A percentile compares a stretch with the other conserved stretches of the same genome.
Evolutionary conservation across 805 yeast species (phyloP).

Genomic region (Candida sithepensis): DNA sequence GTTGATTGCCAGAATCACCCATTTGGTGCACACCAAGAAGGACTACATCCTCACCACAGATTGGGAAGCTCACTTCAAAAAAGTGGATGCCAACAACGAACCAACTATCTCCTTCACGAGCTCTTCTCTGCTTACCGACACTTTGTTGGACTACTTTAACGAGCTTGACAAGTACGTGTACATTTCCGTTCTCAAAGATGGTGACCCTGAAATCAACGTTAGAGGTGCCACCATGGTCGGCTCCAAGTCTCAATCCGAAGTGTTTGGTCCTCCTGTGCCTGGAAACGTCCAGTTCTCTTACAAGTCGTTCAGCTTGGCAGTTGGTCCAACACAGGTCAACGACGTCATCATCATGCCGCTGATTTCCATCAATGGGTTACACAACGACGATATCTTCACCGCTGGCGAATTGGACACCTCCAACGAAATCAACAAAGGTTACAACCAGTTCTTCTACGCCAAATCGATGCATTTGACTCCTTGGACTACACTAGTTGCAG

Average conservation of each 20-base stretch:
- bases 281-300: slow-evolving; percentile 12
- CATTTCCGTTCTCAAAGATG: slow-evolving; percentile 3
- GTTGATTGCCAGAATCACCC: slow-evolving; percentile 21
- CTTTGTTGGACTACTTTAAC: slow-evolving; percentile 21
- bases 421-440: slow-evolving; percentile 9
- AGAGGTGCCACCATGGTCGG: slow-evolving; percentile 3
- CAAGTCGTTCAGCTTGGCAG: slow-evolving; percentile 12
- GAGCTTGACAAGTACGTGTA: slow-evolving; percentile 4
- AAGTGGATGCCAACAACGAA: slow-evolving; percentile 17
- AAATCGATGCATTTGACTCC: slow-evolving; percentile 18
- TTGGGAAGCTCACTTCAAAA: slow-evolving; percentile 10
- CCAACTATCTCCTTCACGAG: slow-evolving; percentile 20
- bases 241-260: not conserved
- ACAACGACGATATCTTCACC: slow-evolving; percentile 1
- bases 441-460: slow-evolving; percentile 21
- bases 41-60: slow-evolving; percentile 4
- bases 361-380: slow-evolving; percentile 17
- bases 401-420: slow-evolving; percentile 5
- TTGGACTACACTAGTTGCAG: slow-evolving; percentile 7
- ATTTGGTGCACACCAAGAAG: slow-evolving; percentile 7
- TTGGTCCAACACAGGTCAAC: slow-evolving; percentile 16
- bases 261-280: slow-evolving; percentile 14
- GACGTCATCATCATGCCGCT: slow-evolving; percentile 16
- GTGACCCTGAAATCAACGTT: slow-evolving; percentile 2
- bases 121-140: slow-evolving; percentile 20